phyloP scores from a whole-genome alignment of 257 asterid species.

The Ilex asprella region DNA sequence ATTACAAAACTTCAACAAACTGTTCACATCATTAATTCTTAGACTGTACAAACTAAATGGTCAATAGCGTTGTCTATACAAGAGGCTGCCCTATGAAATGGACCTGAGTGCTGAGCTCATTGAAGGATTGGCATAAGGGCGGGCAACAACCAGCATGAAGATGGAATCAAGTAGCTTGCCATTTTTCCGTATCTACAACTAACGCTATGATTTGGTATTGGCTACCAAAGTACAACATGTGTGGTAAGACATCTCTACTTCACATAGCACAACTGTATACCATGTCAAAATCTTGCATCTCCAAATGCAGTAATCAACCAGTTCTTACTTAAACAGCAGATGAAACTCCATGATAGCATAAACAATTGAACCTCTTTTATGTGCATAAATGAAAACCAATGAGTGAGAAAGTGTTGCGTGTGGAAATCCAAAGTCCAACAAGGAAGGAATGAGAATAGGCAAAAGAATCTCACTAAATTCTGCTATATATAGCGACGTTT shows the following conservation, averaged over 20 bases:
- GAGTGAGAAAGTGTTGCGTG: too few relatives aligned
- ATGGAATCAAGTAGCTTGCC: not conserved
- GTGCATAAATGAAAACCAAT: not conserved
- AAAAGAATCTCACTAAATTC: not conserved
- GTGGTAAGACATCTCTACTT: too few relatives aligned
- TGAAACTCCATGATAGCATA: too few relatives aligned
- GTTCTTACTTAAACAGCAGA: too few relatives aligned
- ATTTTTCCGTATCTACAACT: not conserved
- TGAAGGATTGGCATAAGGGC: not conserved
- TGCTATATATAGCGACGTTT: not conserved
- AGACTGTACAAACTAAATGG: too few relatives aligned
- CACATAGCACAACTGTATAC: too few relatives aligned
- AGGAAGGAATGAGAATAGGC: not conserved
- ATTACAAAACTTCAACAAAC: too few relatives aligned
- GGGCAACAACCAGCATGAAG: slow-evolving; percentile 4
- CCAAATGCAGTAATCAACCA: not conserved
- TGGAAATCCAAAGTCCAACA: not conserved
- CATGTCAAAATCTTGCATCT: not conserved
- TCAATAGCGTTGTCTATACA: too few relatives aligned
- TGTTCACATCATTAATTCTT: too few relatives aligned
- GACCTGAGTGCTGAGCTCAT: not conserved
- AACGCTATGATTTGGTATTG: too few relatives aligned
- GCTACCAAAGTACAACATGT: too few relatives aligned
- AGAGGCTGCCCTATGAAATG: not conserved
- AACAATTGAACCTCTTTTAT: too few relatives aligned